Conservation (phyloP, 768 basidiomycete species). For the Boletus rubescentipes region DNA sequence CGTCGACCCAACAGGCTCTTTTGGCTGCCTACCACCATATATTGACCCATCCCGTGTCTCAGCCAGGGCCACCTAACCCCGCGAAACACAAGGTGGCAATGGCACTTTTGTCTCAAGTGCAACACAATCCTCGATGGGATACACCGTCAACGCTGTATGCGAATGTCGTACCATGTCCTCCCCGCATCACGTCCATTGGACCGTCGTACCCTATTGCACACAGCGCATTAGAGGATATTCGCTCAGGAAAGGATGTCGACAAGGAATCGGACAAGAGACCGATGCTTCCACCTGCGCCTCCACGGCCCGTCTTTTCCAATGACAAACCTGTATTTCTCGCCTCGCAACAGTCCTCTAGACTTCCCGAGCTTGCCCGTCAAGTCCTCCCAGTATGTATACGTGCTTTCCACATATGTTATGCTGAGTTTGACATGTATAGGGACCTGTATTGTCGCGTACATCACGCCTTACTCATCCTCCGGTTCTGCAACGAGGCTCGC, state of each 20-base stretch:
- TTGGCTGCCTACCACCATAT: constrained; percentile 75
- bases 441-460: constrained; percentile 56
- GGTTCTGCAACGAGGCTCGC: constrained; percentile 48
- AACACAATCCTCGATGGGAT: constrained; percentile 64
- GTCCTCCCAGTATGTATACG: constrained; percentile 60
- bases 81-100: constrained; percentile 75
- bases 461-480: constrained; percentile 67
- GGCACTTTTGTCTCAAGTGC: constrained; percentile 59
- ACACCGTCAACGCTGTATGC: constrained; percentile 64
- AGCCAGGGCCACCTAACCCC: constrained; percentile 51
- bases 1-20: constrained; percentile 63
- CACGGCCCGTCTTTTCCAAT: constrained; percentile 41
- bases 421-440: constrained; percentile 35
- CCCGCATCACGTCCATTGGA: constrained; percentile 60
- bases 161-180: constrained; percentile 55
- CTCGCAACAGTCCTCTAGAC: constrained; percentile 60
- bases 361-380: constrained; percentile 65
- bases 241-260: constrained; percentile 46
- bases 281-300: constrained; percentile 35
- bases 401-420: background rate
- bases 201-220: constrained; percentile 62
- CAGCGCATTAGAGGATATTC: constrained; percentile 30
- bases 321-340: constrained; percentile 63
- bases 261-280: constrained; percentile 48
- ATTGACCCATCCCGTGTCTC: constrained; percentile 63